Conservation (phyloP, 208 protist genomes). For the Ichthyophonus hoferi region DNA sequence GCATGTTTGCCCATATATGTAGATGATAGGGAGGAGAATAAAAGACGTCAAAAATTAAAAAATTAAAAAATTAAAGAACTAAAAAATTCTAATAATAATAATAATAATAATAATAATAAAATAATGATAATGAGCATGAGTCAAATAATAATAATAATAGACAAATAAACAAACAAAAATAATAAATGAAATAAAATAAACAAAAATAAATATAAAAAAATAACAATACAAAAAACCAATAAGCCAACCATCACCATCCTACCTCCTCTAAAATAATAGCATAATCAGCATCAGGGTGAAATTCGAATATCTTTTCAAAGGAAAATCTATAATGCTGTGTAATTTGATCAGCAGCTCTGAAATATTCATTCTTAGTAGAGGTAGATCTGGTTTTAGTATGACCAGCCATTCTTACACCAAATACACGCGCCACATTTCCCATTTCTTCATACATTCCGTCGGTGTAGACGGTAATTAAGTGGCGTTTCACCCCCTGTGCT, state of each 20-base stretch:
- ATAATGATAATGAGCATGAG: too few relatives aligned
- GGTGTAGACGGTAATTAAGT: conserved; percentile 13
- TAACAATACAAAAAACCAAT: too few relatives aligned
- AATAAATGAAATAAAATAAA: too few relatives aligned
- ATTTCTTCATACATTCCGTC: conserved; percentile 33
- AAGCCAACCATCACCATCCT: too few relatives aligned
- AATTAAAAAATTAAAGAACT: too few relatives aligned
- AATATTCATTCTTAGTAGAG: background rate
- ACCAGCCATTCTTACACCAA: conserved; percentile 23
- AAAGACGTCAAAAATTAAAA: too few relatives aligned
- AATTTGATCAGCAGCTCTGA: background rate
- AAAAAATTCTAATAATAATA: too few relatives aligned
- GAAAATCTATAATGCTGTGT: conserved; percentile 8
- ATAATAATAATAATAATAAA: too few relatives aligned
- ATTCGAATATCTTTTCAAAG: background rate
- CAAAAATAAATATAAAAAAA: too few relatives aligned
- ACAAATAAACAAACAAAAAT: too few relatives aligned
- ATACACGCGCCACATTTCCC: background rate
- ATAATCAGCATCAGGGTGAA: background rate
- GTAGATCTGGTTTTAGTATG: conserved; percentile 8
- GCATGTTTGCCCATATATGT: background rate
- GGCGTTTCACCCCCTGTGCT: conserved; percentile 10
- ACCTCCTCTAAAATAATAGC: conserved; percentile 35
- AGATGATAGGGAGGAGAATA: background rate
- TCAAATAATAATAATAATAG: too few relatives aligned